These are phyloP conservation scores for Deinandra increscens DNA, from an alignment of 129 eudicot genomes.

Conservation along the genomic window DNA sequence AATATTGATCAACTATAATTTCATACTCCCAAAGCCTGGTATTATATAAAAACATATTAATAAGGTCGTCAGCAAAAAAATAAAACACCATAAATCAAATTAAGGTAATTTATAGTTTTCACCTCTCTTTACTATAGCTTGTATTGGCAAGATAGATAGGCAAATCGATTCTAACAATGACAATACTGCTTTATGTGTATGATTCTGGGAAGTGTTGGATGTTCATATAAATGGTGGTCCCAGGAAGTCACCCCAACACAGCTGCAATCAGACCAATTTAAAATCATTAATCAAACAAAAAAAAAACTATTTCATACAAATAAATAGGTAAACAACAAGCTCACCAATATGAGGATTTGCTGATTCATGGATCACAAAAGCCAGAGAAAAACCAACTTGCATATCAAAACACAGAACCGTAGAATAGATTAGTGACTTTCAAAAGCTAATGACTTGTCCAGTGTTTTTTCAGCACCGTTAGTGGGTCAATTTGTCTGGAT, in stretches of 20 bases:
- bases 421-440: conserved; percentile 15
- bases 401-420: neutral
- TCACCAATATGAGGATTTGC: conserved; percentile 99
- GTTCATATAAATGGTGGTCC: conserved; percentile 92
- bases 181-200: conserved; percentile 81
- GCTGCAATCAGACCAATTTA: conserved; percentile 44
- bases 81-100: neutral
- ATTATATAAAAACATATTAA: conserved; percentile 12
- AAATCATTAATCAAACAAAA: neutral
- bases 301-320: neutral
- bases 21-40: conserved; percentile 84
- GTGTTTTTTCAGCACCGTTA: neutral
- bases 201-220: conserved; percentile 91
- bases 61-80: neutral
- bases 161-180: conserved; percentile 95
- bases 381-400: conserved; percentile 94
- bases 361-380: conserved; percentile 98
- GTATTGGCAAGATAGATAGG: conserved; percentile 96
- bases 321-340: conserved; percentile 16
- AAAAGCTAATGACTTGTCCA: neutral
- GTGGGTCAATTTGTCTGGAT: neutral
- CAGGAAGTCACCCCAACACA: conserved; percentile 98
- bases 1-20: conserved; percentile 49
- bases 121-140: conserved; percentile 98
- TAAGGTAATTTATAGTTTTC: conserved; percentile 17